Percentiles rank a stretch among this genome's conserved stretches.
phyloP scores from a whole-genome alignment of 148 eudicot genomes.

The Simmondsia chinensis region DNA sequence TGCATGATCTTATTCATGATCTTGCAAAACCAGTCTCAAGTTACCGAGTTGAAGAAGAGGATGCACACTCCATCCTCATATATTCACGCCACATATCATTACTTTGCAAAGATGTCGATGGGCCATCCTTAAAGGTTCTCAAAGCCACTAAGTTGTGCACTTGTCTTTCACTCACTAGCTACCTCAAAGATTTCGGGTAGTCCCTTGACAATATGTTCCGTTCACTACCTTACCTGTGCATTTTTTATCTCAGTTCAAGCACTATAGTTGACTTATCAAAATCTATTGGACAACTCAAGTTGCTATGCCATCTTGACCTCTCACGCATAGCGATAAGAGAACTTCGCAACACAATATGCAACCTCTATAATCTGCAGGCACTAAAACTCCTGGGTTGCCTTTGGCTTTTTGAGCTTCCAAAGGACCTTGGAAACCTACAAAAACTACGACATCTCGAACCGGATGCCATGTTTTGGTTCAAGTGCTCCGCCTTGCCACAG shows the following conservation, averaged over 20 bases:
- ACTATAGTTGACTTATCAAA: conserved; percentile 14
- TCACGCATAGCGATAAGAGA: conserved; percentile 17
- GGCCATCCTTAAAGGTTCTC: conserved; percentile 6
- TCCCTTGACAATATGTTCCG: conserved; percentile 15
- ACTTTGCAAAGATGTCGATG: conserved; percentile 10
- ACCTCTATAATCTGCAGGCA: conserved; percentile 17
- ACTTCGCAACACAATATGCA: conserved; percentile 25
- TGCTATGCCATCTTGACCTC: conserved; percentile 20
- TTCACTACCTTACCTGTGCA: conserved; percentile 13
- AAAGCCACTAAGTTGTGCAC: conserved; percentile 15
- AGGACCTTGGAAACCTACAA: conserved; percentile 15
- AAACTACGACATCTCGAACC: conserved; percentile 23
- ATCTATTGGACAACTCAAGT: conserved; percentile 19
- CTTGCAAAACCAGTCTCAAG: conserved; percentile 17
- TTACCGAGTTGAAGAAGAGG: conserved; percentile 7
- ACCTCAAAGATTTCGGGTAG: conserved; percentile 11
- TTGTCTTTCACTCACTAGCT: conserved; percentile 4
- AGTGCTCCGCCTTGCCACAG: conserved; percentile 15
- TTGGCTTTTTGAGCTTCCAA: conserved; percentile 23
- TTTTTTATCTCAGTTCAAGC: conserved; percentile 24
- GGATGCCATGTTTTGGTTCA: conserved; percentile 28
- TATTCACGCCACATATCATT: conserved; percentile 8
- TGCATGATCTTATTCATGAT: conserved; percentile 29
- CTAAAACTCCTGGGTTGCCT: conserved; percentile 20
- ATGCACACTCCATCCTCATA: background rate